Evolutionary conservation across 2,329 filamentous ascomycete species (phyloP).

Genomic region (Ciborinia camelliae): DNA sequence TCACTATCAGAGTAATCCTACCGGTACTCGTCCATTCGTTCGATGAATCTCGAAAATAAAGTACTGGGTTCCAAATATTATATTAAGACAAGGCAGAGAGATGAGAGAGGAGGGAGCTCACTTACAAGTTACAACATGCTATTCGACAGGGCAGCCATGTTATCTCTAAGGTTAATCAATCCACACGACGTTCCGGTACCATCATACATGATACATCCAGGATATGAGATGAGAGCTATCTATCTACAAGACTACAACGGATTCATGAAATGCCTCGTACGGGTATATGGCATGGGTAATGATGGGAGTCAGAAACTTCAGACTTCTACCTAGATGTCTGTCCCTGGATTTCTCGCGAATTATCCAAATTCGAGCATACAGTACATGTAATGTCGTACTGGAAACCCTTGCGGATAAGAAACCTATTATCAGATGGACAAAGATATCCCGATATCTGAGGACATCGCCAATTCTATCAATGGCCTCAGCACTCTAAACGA

Average conservation of each 20-base stretch:
- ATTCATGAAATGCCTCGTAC: background rate
- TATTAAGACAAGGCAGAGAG: background rate
- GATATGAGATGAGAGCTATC: background rate
- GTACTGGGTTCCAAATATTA: background rate
- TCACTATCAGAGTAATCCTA: background rate
- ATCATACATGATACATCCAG: slow-evolving; percentile 9
- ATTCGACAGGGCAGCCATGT: slow-evolving; percentile 11
- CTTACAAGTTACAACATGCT: background rate
- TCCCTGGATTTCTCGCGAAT: background rate
- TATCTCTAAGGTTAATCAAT: slow-evolving; percentile 14
- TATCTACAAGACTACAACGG: too few species aligned
- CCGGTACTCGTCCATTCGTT: background rate
- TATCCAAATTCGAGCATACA: background rate
- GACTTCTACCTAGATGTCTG: background rate
- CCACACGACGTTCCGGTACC: slow-evolving; percentile 9
- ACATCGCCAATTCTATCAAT: background rate
- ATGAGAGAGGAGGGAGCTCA: too few species aligned
- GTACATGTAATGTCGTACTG: background rate
- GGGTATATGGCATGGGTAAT: background rate
- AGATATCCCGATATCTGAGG: background rate
- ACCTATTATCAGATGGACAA: background rate
- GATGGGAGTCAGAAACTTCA: background rate
- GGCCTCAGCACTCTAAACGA: background rate
- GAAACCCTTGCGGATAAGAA: background rate
- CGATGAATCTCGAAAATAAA: background rate